Conservation (phyloP, 495 filamentous ascomycete species). For the Hyaloscypha hepaticicola region DNA sequence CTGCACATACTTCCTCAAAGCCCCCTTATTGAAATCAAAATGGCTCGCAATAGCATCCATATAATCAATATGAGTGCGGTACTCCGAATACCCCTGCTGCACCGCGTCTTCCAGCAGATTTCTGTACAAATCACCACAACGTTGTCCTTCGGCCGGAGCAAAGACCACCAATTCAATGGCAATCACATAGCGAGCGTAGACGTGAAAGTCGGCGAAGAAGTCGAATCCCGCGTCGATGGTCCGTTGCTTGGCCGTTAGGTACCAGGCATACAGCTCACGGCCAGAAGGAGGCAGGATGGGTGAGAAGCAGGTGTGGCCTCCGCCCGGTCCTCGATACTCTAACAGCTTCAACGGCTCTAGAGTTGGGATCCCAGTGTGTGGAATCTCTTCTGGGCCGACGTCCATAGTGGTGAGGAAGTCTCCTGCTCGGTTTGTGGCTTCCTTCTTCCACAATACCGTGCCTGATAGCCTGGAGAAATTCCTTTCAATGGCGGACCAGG, state of each 20-base stretch:
- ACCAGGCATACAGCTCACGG: conserved; percentile 45
- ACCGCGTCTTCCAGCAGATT: too few species aligned
- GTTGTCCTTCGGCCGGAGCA: too few species aligned
- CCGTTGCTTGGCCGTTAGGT: conserved; percentile 41
- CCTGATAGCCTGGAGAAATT: conserved; percentile 46
- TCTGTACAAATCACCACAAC: too few species aligned
- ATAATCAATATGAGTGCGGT: conserved; percentile 49
- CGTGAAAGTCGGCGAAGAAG: conserved; percentile 46
- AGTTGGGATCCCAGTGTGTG: conserved; percentile 46
- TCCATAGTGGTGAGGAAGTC: too few species aligned
- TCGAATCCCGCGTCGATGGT: conserved; percentile 47
- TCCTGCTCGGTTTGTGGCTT: too few species aligned
- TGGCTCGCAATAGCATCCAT: conserved; percentile 52
- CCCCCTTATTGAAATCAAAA: conserved; percentile 50
- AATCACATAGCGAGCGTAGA: too few species aligned
- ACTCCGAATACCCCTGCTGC: conserved; percentile 30
- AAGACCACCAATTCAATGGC: too few species aligned
- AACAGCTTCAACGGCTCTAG: conserved; percentile 50
- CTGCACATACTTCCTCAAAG: conserved; percentile 50
- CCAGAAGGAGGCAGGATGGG: conserved; percentile 52
- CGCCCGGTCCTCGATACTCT: conserved; percentile 55
- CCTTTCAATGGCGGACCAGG: conserved; percentile 45
- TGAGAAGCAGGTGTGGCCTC: conserved; percentile 53
- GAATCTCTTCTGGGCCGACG: conserved; percentile 41
- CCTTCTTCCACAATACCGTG: conserved; percentile 33